Percentiles rank a stretch among this genome's conserved stretches.
These are phyloP conservation scores for Mycosarcoma maydis DNA, from an alignment of 1,284 basidiomycete species.

Conservation along the genomic window DNA sequence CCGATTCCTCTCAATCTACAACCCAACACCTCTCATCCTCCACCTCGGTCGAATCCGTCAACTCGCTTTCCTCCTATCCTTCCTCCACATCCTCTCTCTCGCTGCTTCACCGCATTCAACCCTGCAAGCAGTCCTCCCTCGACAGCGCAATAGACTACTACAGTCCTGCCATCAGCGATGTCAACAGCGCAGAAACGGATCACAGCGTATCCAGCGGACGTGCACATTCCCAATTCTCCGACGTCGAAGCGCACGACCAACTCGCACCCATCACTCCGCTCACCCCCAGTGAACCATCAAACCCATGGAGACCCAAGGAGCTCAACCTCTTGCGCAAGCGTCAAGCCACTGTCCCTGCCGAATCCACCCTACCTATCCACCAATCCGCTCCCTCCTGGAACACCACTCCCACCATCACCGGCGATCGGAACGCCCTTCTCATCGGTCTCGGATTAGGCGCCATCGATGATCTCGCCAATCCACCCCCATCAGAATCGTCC, in stretches of 20 bases:
- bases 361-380: conserved; percentile 20
- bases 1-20: conserved; percentile 29
- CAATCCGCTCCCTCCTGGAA: conserved; percentile 18
- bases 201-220: conserved; percentile 36
- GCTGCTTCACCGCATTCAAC: conserved; percentile 27
- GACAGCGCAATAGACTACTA: conserved; percentile 41
- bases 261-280: conserved; percentile 35
- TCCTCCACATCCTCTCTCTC: conserved; percentile 38
- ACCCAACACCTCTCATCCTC: conserved; percentile 20
- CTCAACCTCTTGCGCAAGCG: conserved; percentile 43
- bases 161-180: conserved; percentile 44
- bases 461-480: conserved; percentile 6
- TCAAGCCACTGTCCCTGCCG: conserved; percentile 9
- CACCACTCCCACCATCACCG: conserved; percentile 11
- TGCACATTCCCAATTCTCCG: conserved; percentile 39
- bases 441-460: conserved; percentile 28
- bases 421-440: conserved; percentile 28
- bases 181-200: conserved; percentile 45
- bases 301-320: conserved; percentile 48
- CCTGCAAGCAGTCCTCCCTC: conserved; percentile 23
- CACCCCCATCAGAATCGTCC: background rate
- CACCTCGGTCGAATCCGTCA: conserved; percentile 36
- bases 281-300: conserved; percentile 26
- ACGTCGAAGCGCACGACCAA: conserved; percentile 22
- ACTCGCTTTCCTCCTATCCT: conserved; percentile 34